Base-by-base conservation (phyloP, 345 rosid genomes). In the Cardamine resedifolia region DNA sequence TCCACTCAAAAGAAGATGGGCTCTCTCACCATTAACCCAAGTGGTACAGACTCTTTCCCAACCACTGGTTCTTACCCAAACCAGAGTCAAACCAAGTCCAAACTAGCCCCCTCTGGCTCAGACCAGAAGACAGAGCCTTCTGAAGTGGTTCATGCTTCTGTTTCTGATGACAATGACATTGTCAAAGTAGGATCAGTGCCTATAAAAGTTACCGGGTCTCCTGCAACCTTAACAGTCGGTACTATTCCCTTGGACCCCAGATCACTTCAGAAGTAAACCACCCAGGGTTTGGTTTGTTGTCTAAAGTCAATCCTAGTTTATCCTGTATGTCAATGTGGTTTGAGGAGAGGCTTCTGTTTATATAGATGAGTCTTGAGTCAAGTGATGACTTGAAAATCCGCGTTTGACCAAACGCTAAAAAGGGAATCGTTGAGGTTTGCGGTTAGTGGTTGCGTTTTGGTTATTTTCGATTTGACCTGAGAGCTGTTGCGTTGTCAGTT, bases 151-250 rank as follows among this genome's bases (percentile, higher is more conserved):
- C 39, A 63, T 38, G 23, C 79, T 69, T 62, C 61, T 59, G 2
- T 34, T 26, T 41, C 76, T 58, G 81, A 64, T 24, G 61, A 26
- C 33, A 73, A 14, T 41, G 83, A 68, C 48, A 74, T 80, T 31
- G 82, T 88, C 52, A 91, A 86, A 2, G 85, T 86, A 7, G 95
- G 97, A 63, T 85, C 92, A 34, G 64, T 87, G 82, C 87, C 91
- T 6, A 76, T 94, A 41, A 88, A 93, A 71, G 91, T 93, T 7
- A 84, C 82, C 1, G 86, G 88, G 12, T 81, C 74, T 70, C 38
- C 79, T 57, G 58, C 78, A 39, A n/a, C 68, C 34, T 60, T 86
- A 62, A 87, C 80, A 0, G 81, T 90, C 23, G 98, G 96, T 44
- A 82, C 85, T 5, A 83, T 92, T 75, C 85, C 88, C 14, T 89